These are phyloP conservation scores for Colletotrichum sp. DNA, from an alignment of 2,329 filamentous ascomycete genomes.

Conservation along the genomic window DNA sequence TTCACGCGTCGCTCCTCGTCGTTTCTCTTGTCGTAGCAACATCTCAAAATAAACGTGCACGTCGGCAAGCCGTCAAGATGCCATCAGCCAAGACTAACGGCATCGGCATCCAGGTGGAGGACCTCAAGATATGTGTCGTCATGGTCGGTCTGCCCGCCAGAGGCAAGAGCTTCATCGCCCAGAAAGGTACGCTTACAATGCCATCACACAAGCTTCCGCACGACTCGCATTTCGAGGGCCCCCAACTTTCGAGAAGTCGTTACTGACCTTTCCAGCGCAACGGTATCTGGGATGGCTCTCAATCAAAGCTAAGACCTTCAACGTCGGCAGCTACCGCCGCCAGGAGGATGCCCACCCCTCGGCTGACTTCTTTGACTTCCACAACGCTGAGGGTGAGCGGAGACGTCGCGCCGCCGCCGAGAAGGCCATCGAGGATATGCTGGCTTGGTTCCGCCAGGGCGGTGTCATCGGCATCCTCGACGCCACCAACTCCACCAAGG, in stretches of 20 bases:
- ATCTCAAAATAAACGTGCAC: neutral
- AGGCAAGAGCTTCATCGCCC: constrained; percentile 96
- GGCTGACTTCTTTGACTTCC: constrained; percentile 93
- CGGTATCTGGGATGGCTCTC: constrained; percentile 97
- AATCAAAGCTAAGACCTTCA: constrained; percentile 93
- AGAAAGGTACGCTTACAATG: constrained; percentile 72
- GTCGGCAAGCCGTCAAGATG: constrained; percentile 36
- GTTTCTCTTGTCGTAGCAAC: constrained; percentile 7
- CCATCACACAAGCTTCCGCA: neutral
- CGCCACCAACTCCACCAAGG: constrained; percentile 95
- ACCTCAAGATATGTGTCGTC: constrained; percentile 95
- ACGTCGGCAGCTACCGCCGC: constrained; percentile 94
- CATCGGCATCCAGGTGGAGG: constrained; percentile 85
- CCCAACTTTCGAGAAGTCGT: neutral
- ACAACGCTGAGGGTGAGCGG: constrained; percentile 88
- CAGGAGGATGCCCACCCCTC: constrained; percentile 87
- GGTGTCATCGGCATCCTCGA: constrained; percentile 94
- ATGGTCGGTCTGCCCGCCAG: constrained; percentile 97
- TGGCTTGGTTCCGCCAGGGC: constrained; percentile 82
- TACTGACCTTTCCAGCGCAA: constrained; percentile 63
- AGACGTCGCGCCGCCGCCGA: constrained; percentile 88
- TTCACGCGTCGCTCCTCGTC: neutral
- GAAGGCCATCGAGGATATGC: constrained; percentile 91
- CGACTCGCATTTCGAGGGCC: neutral
- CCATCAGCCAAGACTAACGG: constrained; percentile 61